A percentile compares a stretch with the other conserved stretches of the same genome.
Evolutionary conservation across 139 green algal genomes (phyloP).

Genomic region (Diplosphaera chodatii): DNA sequence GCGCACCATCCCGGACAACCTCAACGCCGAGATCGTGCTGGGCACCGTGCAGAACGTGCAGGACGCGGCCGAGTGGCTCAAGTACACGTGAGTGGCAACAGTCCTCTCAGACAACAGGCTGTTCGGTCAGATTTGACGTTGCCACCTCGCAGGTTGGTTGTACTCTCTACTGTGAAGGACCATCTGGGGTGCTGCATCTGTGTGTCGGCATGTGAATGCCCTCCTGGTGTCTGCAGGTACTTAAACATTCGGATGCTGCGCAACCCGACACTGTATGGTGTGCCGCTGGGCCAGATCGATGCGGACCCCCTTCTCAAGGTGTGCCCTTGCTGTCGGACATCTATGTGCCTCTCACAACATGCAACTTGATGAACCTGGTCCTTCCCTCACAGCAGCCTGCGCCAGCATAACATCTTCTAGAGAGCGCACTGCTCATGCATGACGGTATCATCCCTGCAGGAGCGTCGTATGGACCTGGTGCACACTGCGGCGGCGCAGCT

Average conservation of each 20-base stretch:
- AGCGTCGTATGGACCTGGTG: conserved; percentile 83
- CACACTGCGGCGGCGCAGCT: conserved; percentile 82
- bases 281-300: conserved; percentile 69
- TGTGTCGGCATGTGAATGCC: no score
- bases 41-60: conserved; percentile 76
- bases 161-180: no score
- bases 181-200: no score
- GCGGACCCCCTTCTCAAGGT: conserved; percentile 72
- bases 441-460: conserved; percentile 25
- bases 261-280: conserved; percentile 83
- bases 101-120: no score
- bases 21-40: conserved; percentile 97
- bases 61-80: conserved; percentile 82
- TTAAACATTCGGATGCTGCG: conserved; percentile 95
- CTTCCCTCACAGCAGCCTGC: no score
- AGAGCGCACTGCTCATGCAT: no score
- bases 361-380: no score
- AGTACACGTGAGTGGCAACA: conserved; percentile 57
- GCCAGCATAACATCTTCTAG: no score
- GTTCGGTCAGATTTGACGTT: no score
- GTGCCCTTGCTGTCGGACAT: no score
- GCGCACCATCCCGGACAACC: conserved; percentile 75
- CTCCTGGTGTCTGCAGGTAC: conserved; percentile 67
- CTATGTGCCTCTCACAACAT: no score
- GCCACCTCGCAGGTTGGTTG: no score